A percentile compares a stretch with the other conserved stretches of the same genome.
Conservation (phyloP, 495 filamentous ascomycete genomes). For the Oidiodendron maius region DNA sequence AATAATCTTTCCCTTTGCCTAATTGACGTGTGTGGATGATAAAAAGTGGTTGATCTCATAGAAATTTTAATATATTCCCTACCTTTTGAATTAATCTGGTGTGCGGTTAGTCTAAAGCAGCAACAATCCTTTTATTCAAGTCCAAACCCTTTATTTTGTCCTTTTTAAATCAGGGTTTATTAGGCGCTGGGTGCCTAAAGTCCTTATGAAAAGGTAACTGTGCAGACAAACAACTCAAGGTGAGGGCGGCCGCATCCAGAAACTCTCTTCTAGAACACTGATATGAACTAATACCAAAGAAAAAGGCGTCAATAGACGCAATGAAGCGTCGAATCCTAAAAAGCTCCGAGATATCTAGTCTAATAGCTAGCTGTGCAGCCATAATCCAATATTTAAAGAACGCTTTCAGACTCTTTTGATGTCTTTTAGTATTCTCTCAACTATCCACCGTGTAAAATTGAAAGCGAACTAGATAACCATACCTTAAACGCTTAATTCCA, state of each 20-base stretch:
- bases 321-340: not conserved
- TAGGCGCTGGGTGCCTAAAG: not conserved
- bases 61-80: not conserved
- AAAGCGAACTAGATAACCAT: not conserved
- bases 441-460: not conserved
- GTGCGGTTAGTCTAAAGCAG: not conserved
- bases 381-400: not conserved
- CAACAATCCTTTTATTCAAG: not conserved
- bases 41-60: not conserved
- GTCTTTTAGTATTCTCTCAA: not conserved
- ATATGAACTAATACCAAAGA: not conserved
- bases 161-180: not conserved
- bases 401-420: not conserved
- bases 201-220: not conserved
- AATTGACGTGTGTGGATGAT: not conserved
- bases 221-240: not conserved
- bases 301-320: not conserved
- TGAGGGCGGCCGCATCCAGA: not conserved
- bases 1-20: not conserved
- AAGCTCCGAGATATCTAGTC: not conserved
- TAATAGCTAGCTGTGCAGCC: not conserved
- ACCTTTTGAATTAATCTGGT: not conserved
- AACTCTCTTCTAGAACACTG: not conserved
- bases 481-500: conserved; percentile 19
- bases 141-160: not conserved